Base-by-base conservation (phyloP, 2,329 filamentous ascomycete species). In the Dendrostoma leiphaemia region DNA sequence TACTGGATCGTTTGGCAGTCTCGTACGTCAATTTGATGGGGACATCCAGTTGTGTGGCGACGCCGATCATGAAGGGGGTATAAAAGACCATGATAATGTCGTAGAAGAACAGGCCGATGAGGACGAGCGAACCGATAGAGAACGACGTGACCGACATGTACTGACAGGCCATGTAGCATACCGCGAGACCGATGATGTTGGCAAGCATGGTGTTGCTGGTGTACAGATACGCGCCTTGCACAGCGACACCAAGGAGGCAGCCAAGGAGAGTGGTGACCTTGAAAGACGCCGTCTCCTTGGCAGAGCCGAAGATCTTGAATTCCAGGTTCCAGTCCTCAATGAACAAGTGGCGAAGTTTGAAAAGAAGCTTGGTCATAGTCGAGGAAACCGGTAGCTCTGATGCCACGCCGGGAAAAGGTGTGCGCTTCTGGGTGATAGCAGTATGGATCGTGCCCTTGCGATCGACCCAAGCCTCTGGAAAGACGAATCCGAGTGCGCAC, bases 71-170 rank as follows among this genome's bases (percentile, higher is more conserved):
- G 67, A 90, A 85, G 0, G 90, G 90, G 74, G 89, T 92, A 67
- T 88, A 94, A 67, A 94, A 94, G 6, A 94, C 90, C 78, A 93
- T 91, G 69, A 94, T 85, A 46, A 99, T 93, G 67, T 99, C 93
- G 66, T 99, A 99, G 65, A 96, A 84, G 74, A 97, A 97, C 1
- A 97, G 77, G 0, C 88, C 90, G 9, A 78, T 74, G 1, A 97
- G 77, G 9, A 97, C 85, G 40, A 92, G 70, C 6, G 87, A 88
- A 0, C 91, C 91, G 0, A 90, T 96, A 51, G 81, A 74, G 66
- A 97, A 96, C 0, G 90, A 93, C 0, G 91, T 96, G 0, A 92
- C 91, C 1, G 91, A 96, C 75, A 97, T 84, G 50, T 96, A 74
- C 63, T 93, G 84, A 52, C 97, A 79, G 4, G 89, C 85, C 7